Conservation (phyloP, 139 green algal species). For the Closterium sp. region DNA sequence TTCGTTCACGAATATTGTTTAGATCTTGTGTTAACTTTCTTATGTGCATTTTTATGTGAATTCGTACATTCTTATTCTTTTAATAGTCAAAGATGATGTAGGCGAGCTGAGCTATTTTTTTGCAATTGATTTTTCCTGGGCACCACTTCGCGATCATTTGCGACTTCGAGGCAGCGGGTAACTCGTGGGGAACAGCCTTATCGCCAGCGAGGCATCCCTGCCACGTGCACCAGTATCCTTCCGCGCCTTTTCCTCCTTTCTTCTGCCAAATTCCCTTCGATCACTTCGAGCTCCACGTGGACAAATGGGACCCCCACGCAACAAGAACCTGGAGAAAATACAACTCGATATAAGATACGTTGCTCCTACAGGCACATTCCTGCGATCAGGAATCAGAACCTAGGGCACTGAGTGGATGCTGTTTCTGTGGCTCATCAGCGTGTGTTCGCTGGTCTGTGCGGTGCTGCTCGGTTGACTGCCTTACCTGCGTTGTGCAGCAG, state of each 20-base stretch:
- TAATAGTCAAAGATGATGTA: no score
- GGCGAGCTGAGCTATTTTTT: no score
- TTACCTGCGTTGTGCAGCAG: not conserved
- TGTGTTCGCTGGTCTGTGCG: not conserved
- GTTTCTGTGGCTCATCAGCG: not conserved
- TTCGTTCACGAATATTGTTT: no score
- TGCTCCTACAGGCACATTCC: no score
- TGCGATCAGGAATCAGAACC: no score
- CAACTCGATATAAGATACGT: not conserved
- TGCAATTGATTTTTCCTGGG: not conserved
- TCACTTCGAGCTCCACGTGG: not conserved
- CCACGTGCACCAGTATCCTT: not conserved
- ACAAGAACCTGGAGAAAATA: not conserved
- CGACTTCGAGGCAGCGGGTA: not conserved
- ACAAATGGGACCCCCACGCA: not conserved
- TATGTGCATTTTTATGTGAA: no score
- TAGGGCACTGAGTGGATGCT: not conserved
- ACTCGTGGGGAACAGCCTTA: not conserved
- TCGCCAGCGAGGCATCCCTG: not conserved
- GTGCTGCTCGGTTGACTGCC: not conserved
- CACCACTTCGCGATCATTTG: not conserved
- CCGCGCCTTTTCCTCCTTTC: not conserved
- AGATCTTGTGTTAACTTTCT: no score
- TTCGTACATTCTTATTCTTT: no score
- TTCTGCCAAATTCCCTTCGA: not conserved